Conservation (phyloP, 805 yeast species). For the Metschnikowia henanensis region DNA sequence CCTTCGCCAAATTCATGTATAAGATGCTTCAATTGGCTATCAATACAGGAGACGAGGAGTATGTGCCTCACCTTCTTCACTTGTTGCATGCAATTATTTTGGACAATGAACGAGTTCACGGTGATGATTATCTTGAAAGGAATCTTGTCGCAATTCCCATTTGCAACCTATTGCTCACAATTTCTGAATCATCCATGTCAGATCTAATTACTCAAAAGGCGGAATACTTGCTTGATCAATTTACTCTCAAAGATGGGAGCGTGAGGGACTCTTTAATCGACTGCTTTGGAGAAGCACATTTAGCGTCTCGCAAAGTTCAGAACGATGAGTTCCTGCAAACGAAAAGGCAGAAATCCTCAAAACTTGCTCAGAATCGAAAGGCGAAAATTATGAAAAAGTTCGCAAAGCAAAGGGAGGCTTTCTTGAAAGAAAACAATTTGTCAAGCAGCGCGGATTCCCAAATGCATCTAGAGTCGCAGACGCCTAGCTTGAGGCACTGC, state of each 20-base stretch:
- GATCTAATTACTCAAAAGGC: constrained; percentile 54
- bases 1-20: constrained; percentile 56
- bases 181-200: constrained; percentile 51
- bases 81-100: constrained; percentile 62
- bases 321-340: constrained; percentile 46
- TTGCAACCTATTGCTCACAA: constrained; percentile 52
- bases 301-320: constrained; percentile 49
- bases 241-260: constrained; percentile 49
- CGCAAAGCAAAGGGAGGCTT: constrained; percentile 51
- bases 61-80: constrained; percentile 61
- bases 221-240: constrained; percentile 49
- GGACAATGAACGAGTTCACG: constrained; percentile 48
- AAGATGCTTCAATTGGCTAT: constrained; percentile 57
- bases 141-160: constrained; percentile 55
- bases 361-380: constrained; percentile 62
- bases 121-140: constrained; percentile 40
- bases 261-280: constrained; percentile 52
- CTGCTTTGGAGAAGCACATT: constrained; percentile 57
- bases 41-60: constrained; percentile 51
- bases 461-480: background rate
- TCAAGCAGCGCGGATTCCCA: constrained; percentile 6
- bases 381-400: constrained; percentile 61
- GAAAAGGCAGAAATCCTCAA: constrained; percentile 52
- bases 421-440: constrained; percentile 39
- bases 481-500: constrained; percentile 16